phyloP scores from a whole-genome alignment of 805 yeast species.

The Yarrowia hollandica region DNA sequence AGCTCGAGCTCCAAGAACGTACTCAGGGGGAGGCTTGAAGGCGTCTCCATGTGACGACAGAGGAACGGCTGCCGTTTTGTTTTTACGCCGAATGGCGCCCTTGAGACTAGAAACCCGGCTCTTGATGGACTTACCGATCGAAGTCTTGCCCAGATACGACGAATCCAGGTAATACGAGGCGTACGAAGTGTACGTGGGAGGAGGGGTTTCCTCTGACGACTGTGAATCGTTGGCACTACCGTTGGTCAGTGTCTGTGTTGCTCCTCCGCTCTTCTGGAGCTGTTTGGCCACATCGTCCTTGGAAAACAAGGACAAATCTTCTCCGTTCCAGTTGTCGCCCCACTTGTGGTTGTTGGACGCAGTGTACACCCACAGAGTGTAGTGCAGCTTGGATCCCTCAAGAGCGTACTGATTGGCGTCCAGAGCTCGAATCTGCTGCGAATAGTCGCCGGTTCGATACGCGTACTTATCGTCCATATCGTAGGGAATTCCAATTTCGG shows the following conservation, averaged over 20 bases:
- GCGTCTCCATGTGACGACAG: conserved; percentile 1
- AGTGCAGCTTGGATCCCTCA: conserved; percentile 70
- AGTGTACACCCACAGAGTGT: conserved; percentile 85
- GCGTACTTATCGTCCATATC: conserved; percentile 87
- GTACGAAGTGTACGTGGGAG: conserved; percentile 2
- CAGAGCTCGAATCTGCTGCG: conserved; percentile 74
- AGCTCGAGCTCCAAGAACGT: conserved; percentile 25
- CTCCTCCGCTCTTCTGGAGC: conserved; percentile 6
- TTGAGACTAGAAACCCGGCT: not conserved
- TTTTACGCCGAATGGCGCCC: conserved; percentile 13
- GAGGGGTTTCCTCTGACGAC: conserved; percentile 7
- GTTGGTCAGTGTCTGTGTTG: not conserved
- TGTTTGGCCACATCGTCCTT: conserved; percentile 34
- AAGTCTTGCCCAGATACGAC: conserved; percentile 5
- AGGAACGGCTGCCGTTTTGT: not conserved
- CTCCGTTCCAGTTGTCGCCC: conserved; percentile 95
- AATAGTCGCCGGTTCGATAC: conserved; percentile 63
- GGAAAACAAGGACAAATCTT: conserved; percentile 88
- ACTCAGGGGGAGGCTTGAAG: conserved; percentile 26
- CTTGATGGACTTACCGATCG: conserved; percentile 7
- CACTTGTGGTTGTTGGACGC: conserved; percentile 69
- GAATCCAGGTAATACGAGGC: conserved; percentile 8
- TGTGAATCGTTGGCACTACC: conserved; percentile 1
- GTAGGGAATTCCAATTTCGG: conserved; percentile 97
- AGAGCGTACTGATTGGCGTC: conserved; percentile 80